Evolutionary conservation across 2,329 filamentous ascomycete species (phyloP).

Genomic region (Xylariaceae sp.): DNA sequence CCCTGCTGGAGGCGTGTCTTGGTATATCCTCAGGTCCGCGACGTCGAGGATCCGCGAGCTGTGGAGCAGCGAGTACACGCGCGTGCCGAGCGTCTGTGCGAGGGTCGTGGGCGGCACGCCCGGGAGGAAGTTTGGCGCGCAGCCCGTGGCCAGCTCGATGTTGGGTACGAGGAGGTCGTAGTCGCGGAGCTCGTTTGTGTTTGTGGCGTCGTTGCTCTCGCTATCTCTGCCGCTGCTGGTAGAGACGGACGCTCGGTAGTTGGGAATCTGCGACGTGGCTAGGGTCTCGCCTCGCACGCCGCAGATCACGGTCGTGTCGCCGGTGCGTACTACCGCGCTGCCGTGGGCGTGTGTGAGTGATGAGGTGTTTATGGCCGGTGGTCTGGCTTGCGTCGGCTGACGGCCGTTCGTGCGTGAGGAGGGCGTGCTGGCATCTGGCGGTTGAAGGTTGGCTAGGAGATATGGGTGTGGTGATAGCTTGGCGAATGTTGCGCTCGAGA

Average conservation of each 20-base stretch:
- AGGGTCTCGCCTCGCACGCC: constrained; percentile 89
- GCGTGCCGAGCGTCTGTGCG: constrained; percentile 84
- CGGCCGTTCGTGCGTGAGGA: constrained; percentile 84
- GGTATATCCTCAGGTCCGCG: constrained; percentile 73
- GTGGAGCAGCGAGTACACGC: constrained; percentile 78
- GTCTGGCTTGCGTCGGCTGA: constrained; percentile 69
- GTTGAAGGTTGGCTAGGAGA: constrained; percentile 84
- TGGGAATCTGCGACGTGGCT: constrained; percentile 73
- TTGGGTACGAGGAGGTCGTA: constrained; percentile 88
- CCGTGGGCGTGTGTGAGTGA: constrained; percentile 90
- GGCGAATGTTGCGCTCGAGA: constrained; percentile 75
- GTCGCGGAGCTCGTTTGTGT: constrained; percentile 57
- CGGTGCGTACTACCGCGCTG: constrained; percentile 84
- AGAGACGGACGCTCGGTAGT: constrained; percentile 58
- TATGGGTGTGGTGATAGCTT: constrained; percentile 89
- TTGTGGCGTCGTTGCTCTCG: constrained; percentile 40
- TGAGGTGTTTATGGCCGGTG: constrained; percentile 78
- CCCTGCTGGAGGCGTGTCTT: too few relatives aligned
- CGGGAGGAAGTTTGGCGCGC: constrained; percentile 82
- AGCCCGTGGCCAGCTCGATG: constrained; percentile 89
- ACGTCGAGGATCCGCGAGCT: constrained; percentile 69
- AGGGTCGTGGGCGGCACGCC: constrained; percentile 79
- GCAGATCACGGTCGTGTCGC: constrained; percentile 93
- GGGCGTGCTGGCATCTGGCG: constrained; percentile 54
- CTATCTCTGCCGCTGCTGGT: constrained; percentile 42